Evolutionary conservation across 2,329 filamentous ascomycete species (phyloP), one percentile per base, ranked within the genome.

Genomic region (Cordyceps javanica): DNA sequence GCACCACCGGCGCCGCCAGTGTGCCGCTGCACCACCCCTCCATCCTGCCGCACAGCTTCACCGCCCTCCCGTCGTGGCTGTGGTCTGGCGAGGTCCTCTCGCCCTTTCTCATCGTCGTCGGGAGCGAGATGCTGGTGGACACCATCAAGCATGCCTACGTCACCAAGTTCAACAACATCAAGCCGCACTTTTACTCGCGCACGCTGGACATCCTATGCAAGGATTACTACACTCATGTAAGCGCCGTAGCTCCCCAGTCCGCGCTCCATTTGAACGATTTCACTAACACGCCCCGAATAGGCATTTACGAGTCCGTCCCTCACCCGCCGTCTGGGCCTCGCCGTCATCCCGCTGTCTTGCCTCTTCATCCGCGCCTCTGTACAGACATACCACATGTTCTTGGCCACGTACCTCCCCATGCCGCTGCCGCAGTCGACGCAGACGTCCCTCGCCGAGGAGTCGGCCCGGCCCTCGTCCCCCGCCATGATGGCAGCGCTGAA

Each of bases 71-170:
- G 0, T 87, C 83, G 7, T 93, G 89, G 87, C 66, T 85, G 44
- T 76, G 78, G 67, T 89, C 88, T 0, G 91, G 90, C 10, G 92
- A 97, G 69, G 89, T 99, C 0, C 77, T 99, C 4, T 92, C 91
- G 0, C 95, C 94, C 0, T 99, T 99, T 64, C 75, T 99, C 13
- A 86, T 99, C 8, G 95, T 99, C 0, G 82, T 99, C 7, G 93
- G 92, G 1, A 96, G 91, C 61, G 94, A 99, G 73, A 97, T 97
- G 87, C 75, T 96, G 9, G 94, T 99, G 2, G 94, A 99, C 72
- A 92, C 90, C 83, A 83, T 97, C 70, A 99, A 99, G 72, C 95
- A 99, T 69, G 91, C 91, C 23, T 99, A 97, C 69, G 95, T 99
- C 69, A 92, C 87, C 69, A 99, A 99, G 69, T 99, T 99, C 77